Percentiles rank a stretch among this genome's conserved stretches.
phyloP scores from a whole-genome alignment of 2,329 filamentous ascomycete species.

The Clonostachys byssicola region DNA sequence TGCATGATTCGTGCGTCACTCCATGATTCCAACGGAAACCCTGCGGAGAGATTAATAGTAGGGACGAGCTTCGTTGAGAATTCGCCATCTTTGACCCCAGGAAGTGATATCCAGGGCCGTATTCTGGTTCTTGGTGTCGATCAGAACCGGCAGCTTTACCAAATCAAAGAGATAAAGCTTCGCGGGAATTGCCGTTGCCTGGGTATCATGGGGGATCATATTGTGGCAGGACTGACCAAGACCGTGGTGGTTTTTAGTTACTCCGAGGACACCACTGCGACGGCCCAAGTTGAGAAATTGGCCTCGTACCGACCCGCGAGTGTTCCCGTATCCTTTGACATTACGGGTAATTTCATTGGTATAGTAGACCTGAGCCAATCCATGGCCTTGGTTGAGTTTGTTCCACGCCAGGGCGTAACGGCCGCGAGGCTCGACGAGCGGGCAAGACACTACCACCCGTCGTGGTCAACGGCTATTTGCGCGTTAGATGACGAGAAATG shows the following conservation, averaged over 20 bases:
- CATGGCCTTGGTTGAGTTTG: slow-evolving; percentile 72
- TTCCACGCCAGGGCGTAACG: slow-evolving; percentile 49
- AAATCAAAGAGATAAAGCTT: slow-evolving; percentile 64
- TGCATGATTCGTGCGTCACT: slow-evolving; percentile 76
- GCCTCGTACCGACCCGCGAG: slow-evolving; percentile 79
- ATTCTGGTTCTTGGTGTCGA: slow-evolving; percentile 84
- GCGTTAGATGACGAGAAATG: slow-evolving; percentile 71
- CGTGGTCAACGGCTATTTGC: slow-evolving; percentile 77
- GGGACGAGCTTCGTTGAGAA: slow-evolving; percentile 72
- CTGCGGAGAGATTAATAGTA: slow-evolving; percentile 79
- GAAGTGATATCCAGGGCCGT: slow-evolving; percentile 57
- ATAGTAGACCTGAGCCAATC: slow-evolving; percentile 95
- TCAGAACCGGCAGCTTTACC: slow-evolving; percentile 66
- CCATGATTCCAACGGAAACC: slow-evolving; percentile 47
- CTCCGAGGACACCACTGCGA: slow-evolving; percentile 48
- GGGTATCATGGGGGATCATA: slow-evolving; percentile 67
- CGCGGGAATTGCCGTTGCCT: slow-evolving; percentile 80
- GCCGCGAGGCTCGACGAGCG: slow-evolving; percentile 65
- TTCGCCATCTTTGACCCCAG: slow-evolving; percentile 20
- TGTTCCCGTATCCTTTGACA: slow-evolving; percentile 74
- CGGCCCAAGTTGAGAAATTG: slow-evolving; percentile 60
- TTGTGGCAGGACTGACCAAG: slow-evolving; percentile 87
- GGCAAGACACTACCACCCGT: slow-evolving; percentile 74
- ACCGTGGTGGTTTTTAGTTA: slow-evolving; percentile 65
- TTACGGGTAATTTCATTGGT: slow-evolving; percentile 72